Conservation (phyloP, 371 early-diverging fungal genomes). For the Mortierella polycephala region DNA sequence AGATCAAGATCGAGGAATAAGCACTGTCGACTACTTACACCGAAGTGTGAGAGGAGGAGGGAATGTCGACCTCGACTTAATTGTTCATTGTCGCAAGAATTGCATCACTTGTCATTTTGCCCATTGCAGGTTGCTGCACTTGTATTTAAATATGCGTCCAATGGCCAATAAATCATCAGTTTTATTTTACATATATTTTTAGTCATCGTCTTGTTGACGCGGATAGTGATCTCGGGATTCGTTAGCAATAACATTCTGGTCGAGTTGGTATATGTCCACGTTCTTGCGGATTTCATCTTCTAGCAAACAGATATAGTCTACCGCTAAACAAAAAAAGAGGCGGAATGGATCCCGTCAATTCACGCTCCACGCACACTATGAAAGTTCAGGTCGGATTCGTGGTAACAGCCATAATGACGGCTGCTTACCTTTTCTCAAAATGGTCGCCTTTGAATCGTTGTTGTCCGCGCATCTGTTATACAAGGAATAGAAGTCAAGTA, state of each 20-base stretch:
- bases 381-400: not conserved
- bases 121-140: too few relatives aligned
- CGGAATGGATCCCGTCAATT: too few relatives aligned
- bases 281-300: conserved; percentile 22
- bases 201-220: not conserved
- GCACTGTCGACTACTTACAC: too few relatives aligned
- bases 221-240: not conserved
- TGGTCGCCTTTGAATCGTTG: conserved; percentile 31
- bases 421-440: conserved; percentile 21
- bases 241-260: not conserved
- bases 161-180: too few relatives aligned
- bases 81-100: too few relatives aligned
- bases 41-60: too few relatives aligned
- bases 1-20: conserved; percentile 33
- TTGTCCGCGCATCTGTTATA: conserved; percentile 23
- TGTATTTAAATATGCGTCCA: too few relatives aligned
- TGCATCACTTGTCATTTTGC: too few relatives aligned
- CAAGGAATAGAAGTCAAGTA: not conserved
- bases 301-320: conserved; percentile 28
- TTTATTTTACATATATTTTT: not conserved
- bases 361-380: not conserved
- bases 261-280: not conserved
- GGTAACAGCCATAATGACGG: not conserved
- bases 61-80: too few relatives aligned
- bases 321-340: conserved; percentile 6